Evolutionary conservation across 257 asterid genomes (phyloP).

Genomic region (Ajuga chamaepitys): DNA sequence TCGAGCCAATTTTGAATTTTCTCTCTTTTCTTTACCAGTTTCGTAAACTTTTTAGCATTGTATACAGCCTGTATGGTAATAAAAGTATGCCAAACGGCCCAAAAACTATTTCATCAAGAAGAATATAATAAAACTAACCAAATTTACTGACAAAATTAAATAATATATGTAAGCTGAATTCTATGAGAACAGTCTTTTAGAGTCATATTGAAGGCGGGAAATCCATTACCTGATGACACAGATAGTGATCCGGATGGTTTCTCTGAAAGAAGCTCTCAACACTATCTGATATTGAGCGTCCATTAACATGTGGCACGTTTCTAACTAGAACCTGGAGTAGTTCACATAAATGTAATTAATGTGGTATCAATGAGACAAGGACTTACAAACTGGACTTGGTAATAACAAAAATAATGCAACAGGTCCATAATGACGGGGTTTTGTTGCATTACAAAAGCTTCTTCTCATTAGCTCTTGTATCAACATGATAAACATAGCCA

Average conservation of each 20-base stretch:
- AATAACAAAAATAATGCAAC: not conserved
- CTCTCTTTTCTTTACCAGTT: slow-evolving; percentile 58
- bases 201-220: not conserved
- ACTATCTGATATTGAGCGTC: slow-evolving; percentile 52
- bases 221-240: slow-evolving; percentile 83
- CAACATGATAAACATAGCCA: not conserved
- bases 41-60: slow-evolving; percentile 67
- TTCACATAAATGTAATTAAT: not conserved
- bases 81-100: slow-evolving; percentile 5
- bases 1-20: slow-evolving; percentile 80
- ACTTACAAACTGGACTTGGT: not conserved
- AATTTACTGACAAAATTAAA: not conserved
- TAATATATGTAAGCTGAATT: not conserved
- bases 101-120: not conserved
- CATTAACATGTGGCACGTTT: slow-evolving; percentile 70
- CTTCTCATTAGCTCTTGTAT: not conserved
- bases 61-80: slow-evolving; percentile 53
- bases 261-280: slow-evolving; percentile 64
- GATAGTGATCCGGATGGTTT: slow-evolving; percentile 85
- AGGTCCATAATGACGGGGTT: not conserved
- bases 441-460: not conserved
- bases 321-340: slow-evolving; percentile 78
- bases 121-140: not conserved
- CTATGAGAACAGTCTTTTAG: not conserved
- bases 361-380: not conserved